Conservation (phyloP, 192 early-diverging fungal genomes). For the Backusella circina region DNA sequence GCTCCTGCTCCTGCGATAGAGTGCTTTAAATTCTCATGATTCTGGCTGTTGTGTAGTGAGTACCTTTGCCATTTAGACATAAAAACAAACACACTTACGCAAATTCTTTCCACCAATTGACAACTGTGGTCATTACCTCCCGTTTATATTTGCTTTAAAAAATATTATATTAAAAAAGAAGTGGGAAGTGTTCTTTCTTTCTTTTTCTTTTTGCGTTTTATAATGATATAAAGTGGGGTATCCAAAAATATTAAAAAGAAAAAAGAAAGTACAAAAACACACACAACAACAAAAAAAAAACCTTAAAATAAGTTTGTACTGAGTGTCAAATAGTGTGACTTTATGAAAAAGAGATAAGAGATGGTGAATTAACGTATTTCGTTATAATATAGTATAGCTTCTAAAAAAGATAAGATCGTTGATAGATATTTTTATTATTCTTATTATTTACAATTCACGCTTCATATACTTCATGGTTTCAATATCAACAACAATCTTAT, state of each 20-base stretch:
- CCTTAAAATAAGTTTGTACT: not conserved
- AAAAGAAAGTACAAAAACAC: not conserved
- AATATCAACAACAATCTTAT: conserved; percentile 70
- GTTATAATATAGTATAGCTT: too few species aligned
- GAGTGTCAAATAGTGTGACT: not conserved
- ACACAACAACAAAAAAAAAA: not conserved
- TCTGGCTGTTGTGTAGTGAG: conserved; percentile 22
- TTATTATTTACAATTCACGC: conserved; percentile 37
- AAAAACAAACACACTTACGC: conserved; percentile 6
- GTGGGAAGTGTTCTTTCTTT: not conserved
- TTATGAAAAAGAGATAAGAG: not conserved
- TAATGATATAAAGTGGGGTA: not conserved
- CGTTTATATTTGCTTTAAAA: not conserved
- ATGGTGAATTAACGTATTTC: too few species aligned
- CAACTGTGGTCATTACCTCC: not conserved
- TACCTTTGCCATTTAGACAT: too few species aligned
- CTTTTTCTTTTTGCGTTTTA: not conserved
- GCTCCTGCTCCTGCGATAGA: conserved; percentile 81
- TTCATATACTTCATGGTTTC: conserved; percentile 59
- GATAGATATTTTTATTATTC: not conserved
- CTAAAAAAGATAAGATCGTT: too few species aligned
- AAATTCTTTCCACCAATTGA: conserved; percentile 18
- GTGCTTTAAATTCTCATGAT: conserved; percentile 63
- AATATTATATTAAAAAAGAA: not conserved
- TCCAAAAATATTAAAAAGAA: not conserved